Base-by-base conservation (phyloP, 1,284 basidiomycete species). In the Albatrellus sp. region DNA sequence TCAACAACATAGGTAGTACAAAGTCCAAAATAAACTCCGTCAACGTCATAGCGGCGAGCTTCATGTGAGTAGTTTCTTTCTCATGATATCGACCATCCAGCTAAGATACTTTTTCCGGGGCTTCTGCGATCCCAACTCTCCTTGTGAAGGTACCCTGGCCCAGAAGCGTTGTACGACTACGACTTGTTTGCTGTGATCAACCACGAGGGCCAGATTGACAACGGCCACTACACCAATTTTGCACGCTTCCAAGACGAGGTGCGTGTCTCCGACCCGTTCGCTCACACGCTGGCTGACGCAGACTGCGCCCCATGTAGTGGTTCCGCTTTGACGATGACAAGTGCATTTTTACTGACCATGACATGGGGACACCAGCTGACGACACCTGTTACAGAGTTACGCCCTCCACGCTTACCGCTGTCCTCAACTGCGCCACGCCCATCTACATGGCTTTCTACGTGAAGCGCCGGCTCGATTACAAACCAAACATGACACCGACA, bases 321-420 rank as follows among this genome's bases (percentile, higher is more conserved):
- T 94, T 90, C 64, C 80, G 83, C 24, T 94, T 90, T 60, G 91
- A 97, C 59, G 92, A 97, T 55, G 91, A 94, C 57, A 94, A 90
- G 85, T 88, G 53, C 57, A 30, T 41, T 38, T 37, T 13, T 11
- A 14, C n/a, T 46, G 48, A 33, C 8, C 17, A 8, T 24, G 7
- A 7, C 24, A 24, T 24, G 24, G 24, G 24, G 24, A 24, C 24
- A 7, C 4, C 24, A 24, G 24, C 24, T 24, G 24, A 24, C 24
- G 24, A 4, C 7, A 24, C 7, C 4, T 24, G 24, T 24, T 37
- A 29, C 50, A 87, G 84, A 62, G 86, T 91, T 12, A 80, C 76
- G 0, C 73, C 72, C 13, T 76, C 87, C 3, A 80, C 69, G 20
- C 67, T 91, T 9, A 69, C 72, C 5, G 70, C 70, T 1, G 85